A percentile compares a stretch with the other conserved stretches of the same genome.
phyloP scores from a whole-genome alignment of 495 filamentous ascomycete species.

The Aspergillus cavernicola region DNA sequence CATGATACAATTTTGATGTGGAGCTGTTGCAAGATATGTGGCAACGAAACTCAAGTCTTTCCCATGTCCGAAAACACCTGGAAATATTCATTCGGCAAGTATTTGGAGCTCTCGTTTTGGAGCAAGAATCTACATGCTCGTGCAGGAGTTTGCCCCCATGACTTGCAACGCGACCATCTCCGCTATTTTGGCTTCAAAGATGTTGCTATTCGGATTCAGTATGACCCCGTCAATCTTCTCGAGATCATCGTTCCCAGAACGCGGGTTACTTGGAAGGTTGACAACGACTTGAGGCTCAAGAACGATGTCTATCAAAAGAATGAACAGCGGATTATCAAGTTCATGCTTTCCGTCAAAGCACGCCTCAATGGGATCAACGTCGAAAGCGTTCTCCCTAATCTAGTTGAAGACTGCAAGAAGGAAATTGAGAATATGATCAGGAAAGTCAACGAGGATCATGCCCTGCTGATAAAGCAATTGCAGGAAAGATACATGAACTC shows the following conservation, averaged over 20 bases:
- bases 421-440: constrained; percentile 74
- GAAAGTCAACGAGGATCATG: constrained; percentile 78
- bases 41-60: constrained; percentile 80
- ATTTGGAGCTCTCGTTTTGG: constrained; percentile 95
- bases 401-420: constrained; percentile 70
- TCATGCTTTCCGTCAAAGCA: constrained; percentile 79
- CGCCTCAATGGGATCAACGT: constrained; percentile 84
- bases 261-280: constrained; percentile 94
- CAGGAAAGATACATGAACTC: constrained; percentile 89
- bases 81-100: constrained; percentile 99
- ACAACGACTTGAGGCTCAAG: constrained; percentile 83
- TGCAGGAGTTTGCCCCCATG: constrained; percentile 83
- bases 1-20: constrained; percentile 91
- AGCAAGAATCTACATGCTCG: constrained; percentile 76
- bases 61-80: constrained; percentile 95
- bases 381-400: constrained; percentile 84
- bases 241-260: constrained; percentile 91
- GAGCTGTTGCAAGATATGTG: constrained; percentile 90
- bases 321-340: constrained; percentile 76
- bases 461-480: constrained; percentile 64
- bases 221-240: constrained; percentile 86
- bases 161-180: constrained; percentile 86
- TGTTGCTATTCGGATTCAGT: constrained; percentile 81
- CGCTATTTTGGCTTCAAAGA: constrained; percentile 89
- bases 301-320: constrained; percentile 83